Conservation (phyloP, 257 asterid genomes). For the Petunia secreta region DNA sequence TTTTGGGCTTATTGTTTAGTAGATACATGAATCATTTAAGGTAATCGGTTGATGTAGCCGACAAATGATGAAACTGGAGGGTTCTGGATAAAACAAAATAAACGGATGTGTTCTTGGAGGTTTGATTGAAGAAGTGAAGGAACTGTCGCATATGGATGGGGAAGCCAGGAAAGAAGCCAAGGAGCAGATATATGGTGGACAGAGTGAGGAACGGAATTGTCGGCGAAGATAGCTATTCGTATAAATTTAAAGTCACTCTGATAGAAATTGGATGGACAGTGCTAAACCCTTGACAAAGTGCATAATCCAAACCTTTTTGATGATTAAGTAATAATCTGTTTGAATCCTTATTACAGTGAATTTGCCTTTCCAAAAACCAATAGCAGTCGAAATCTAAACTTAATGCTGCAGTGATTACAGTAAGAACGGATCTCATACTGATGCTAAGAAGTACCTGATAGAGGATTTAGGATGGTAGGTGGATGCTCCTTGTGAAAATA, state of each 20-base stretch:
- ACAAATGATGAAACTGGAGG: not conserved
- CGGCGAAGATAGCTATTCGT: not conserved
- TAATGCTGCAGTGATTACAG: not conserved
- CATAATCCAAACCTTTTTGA: not conserved
- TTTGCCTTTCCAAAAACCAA: not conserved
- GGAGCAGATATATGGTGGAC: not conserved
- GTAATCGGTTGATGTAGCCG: not conserved
- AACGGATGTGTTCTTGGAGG: not conserved
- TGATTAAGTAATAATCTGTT: not conserved
- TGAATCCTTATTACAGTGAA: not conserved
- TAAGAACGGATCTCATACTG: not conserved
- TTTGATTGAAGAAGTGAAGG: constrained; percentile 4
- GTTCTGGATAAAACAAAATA: constrained; percentile 13
- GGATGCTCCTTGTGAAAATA: not conserved
- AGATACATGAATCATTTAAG: not conserved
- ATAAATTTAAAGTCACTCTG: not conserved
- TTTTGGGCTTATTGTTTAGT: not conserved
- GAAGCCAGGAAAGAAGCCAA: not conserved
- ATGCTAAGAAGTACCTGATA: not conserved
- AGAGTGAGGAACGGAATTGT: not conserved
- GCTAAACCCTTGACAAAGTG: not conserved
- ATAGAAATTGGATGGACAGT: not conserved
- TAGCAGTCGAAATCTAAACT: not conserved
- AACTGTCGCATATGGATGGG: not conserved
- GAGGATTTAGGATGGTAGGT: not conserved